Conservation (phyloP, 306 rosid species). For the Fagus sylvatica region DNA sequence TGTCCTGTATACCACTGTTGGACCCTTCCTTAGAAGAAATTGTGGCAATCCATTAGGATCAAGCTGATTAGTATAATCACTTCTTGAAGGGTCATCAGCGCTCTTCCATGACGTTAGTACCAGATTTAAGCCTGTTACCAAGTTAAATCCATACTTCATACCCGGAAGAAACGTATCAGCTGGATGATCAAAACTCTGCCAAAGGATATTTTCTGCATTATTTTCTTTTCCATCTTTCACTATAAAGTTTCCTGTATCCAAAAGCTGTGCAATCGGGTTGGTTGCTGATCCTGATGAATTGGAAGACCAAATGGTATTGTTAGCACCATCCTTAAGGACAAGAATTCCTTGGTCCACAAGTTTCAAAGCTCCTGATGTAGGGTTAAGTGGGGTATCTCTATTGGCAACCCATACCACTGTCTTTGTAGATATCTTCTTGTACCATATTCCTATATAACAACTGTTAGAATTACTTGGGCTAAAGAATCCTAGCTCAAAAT, state of each 20-base stretch:
- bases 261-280: conserved; percentile 28
- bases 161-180: conserved; percentile 42
- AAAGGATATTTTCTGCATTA: conserved; percentile 13
- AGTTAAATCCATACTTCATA: conserved; percentile 52
- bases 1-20: too few species aligned
- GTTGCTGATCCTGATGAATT: background rate
- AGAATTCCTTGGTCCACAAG: conserved; percentile 30
- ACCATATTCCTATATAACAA: conserved; percentile 59
- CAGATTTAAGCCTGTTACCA: conserved; percentile 20
- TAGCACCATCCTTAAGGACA: conserved; percentile 22
- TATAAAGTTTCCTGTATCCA: conserved; percentile 42
- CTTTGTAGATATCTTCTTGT: conserved; percentile 31
- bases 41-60: too few species aligned
- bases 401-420: conserved; percentile 66
- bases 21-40: too few species aligned
- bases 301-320: conserved; percentile 14
- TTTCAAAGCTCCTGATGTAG: conserved; percentile 33
- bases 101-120: conserved; percentile 40
- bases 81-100: conserved; percentile 42
- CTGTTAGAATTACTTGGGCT: conserved; percentile 41
- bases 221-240: conserved; percentile 21
- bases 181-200: conserved; percentile 61
- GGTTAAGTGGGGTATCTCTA: conserved; percentile 29
- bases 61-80: conserved; percentile 5
- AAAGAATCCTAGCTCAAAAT: conserved; percentile 59